A percentile compares a stretch with the other conserved stretches of the same genome.
phyloP scores from a whole-genome alignment of 1,139 yeast genomes.

The Candida sanyaensis region DNA sequence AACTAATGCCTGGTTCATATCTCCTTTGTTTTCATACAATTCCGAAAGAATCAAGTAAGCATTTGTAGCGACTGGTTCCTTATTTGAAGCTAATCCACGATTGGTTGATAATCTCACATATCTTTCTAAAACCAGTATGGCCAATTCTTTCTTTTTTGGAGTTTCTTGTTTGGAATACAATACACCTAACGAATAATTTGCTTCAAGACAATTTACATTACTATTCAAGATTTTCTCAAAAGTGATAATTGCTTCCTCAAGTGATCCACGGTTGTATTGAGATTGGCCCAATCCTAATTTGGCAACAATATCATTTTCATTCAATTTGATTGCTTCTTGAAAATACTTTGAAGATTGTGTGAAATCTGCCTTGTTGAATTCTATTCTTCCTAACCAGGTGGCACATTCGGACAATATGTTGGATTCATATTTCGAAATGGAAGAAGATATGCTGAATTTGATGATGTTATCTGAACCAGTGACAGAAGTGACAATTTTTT shows the following conservation, averaged over 20 bases:
- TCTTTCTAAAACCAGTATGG: conserved; percentile 69
- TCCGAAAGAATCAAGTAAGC: conserved; percentile 70
- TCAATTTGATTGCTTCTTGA: conserved; percentile 66
- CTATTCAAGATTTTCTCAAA: conserved; percentile 73
- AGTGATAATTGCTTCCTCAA: conserved; percentile 83
- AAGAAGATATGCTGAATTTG: conserved; percentile 20
- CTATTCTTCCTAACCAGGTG: conserved; percentile 84
- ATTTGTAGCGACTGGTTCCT: conserved; percentile 67
- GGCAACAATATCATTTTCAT: conserved; percentile 66
- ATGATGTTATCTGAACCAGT: conserved; percentile 19
- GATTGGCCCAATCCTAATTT: conserved; percentile 87
- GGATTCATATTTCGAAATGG: conserved; percentile 30
- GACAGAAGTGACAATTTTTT: conserved; percentile 45
- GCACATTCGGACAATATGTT: conserved; percentile 71
- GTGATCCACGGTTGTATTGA: conserved; percentile 69
- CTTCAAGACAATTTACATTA: conserved; percentile 73
- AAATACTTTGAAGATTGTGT: conserved; percentile 72
- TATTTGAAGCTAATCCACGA: conserved; percentile 41
- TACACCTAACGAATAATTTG: conserved; percentile 73
- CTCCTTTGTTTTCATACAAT: conserved; percentile 62
- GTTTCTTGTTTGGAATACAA: conserved; percentile 58
- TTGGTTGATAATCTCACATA: conserved; percentile 63
- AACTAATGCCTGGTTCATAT: conserved; percentile 57
- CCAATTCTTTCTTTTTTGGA: conserved; percentile 43
- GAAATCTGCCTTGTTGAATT: conserved; percentile 59